Evolutionary conservation across 441 rosid genomes (phyloP), one percentile per base, ranked within the genome.

Genomic region (Capsella rubella): DNA sequence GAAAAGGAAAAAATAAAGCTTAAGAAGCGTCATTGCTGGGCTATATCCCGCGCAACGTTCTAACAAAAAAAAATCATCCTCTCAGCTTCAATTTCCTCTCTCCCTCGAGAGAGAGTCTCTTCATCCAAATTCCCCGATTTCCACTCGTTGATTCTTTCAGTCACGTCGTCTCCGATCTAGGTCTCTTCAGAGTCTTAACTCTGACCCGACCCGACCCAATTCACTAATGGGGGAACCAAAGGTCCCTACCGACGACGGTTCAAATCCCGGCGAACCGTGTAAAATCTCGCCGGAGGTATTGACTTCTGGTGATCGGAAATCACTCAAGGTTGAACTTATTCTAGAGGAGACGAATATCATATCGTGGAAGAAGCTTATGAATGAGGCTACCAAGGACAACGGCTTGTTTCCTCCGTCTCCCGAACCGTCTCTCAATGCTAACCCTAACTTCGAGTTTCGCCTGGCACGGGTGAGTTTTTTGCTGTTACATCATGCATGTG

Each of bases 311-410:
- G 96, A 93, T 87, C 82, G 98, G 61, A 91, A 87, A 74, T 78
- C 89, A 64, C 90, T 95, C 60, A 73, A 83, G 58, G 98, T 93
- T 74, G 95, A 95, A 80, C 89, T 93, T 54, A 88, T 87, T 15
- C 81, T 85, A 5, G 97, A 89, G 15, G 93, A 91, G 79, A 95
- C 99, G 47, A 91, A 98, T 61, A 83, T 83, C 21, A 95, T 95
- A 10, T 95, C 99, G 8, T 95, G 99, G 99, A 95, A 84, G 89
- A 93, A 93, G 89, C 95, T 95, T 25, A 76, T 86, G 79, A 86
- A 84, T 77, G 99, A 89, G 62, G 87, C 93, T 59, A 81, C 80
- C 54, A 88, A 88, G 69, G 81, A 70, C 61, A 80, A 61, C 69
- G 85, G 81, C 18, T 27, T 42, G 50, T 78, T 86, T 59, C 57